Evolutionary conservation across 495 filamentous ascomycete species (phyloP).

Genomic region (Cercophora sp.): DNA sequence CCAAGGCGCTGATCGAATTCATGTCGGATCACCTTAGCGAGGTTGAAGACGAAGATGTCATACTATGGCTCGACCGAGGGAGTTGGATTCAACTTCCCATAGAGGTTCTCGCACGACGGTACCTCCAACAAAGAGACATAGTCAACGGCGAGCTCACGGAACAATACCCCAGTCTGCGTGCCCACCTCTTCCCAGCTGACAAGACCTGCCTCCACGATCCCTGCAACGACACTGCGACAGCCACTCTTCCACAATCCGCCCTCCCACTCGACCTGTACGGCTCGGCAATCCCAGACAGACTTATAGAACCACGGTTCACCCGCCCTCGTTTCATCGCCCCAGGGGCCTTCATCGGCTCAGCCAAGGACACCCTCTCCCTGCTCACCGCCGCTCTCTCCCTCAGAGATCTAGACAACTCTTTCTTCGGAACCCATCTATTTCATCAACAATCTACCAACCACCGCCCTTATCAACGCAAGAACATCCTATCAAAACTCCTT

Average conservation of each 20-base stretch:
- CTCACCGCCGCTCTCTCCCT: too few relatives aligned
- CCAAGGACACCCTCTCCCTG: too few relatives aligned
- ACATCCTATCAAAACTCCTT: neutral
- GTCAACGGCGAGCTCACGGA: neutral
- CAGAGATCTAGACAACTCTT: too few relatives aligned
- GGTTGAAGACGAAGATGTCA: neutral
- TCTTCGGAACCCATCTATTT: too few relatives aligned
- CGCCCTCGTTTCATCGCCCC: slow-evolving; percentile 5
- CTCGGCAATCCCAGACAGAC: neutral
- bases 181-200: slow-evolving; percentile 4
- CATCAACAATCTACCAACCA: too few relatives aligned
- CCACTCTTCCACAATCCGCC: slow-evolving; percentile 4
- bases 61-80: slow-evolving; percentile 8
- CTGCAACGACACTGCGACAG: neutral
- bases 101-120: slow-evolving; percentile 12
- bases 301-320: neutral
- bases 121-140: slow-evolving; percentile 10
- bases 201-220: neutral
- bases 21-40: neutral
- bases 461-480: neutral
- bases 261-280: slow-evolving; percentile 10
- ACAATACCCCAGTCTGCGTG: slow-evolving; percentile 1
- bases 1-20: neutral
- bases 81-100: slow-evolving; percentile 8
- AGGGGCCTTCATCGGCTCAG: slow-evolving; percentile 5